phyloP scores from a whole-genome alignment of 208 protist genomes.

The Leishmania aethiopica region DNA sequence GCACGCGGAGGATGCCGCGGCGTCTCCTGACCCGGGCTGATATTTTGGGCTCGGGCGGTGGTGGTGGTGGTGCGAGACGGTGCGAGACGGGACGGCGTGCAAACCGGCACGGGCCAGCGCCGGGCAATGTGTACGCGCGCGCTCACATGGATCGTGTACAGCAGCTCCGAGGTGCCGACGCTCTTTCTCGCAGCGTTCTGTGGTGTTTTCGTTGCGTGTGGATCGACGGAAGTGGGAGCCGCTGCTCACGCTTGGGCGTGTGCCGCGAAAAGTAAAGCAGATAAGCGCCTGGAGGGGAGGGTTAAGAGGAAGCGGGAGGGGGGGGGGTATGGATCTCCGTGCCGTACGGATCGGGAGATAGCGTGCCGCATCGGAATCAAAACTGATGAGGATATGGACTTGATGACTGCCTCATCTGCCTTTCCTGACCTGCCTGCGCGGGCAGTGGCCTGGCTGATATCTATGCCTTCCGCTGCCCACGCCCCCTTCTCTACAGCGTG shows the following conservation, averaged over 20 bases:
- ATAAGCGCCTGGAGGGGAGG: background rate
- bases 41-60: background rate
- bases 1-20: background rate
- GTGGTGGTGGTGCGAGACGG: background rate
- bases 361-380: background rate
- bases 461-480: background rate
- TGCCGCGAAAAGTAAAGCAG: background rate
- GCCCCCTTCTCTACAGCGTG: background rate
- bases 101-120: background rate
- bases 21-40: background rate
- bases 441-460: background rate
- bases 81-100: background rate
- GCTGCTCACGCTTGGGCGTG: background rate
- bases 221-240: background rate
- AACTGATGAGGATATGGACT: background rate
- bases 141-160: background rate
- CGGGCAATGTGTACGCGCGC: background rate
- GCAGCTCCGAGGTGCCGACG: background rate
- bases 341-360: background rate
- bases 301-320: background rate
- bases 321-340: background rate
- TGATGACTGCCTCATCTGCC: background rate
- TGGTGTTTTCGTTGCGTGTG: background rate
- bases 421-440: background rate
- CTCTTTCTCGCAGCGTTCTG: background rate